These are phyloP conservation scores for Penicillium silybi DNA, from an alignment of 495 filamentous ascomycete genomes.

Conservation along the genomic window DNA sequence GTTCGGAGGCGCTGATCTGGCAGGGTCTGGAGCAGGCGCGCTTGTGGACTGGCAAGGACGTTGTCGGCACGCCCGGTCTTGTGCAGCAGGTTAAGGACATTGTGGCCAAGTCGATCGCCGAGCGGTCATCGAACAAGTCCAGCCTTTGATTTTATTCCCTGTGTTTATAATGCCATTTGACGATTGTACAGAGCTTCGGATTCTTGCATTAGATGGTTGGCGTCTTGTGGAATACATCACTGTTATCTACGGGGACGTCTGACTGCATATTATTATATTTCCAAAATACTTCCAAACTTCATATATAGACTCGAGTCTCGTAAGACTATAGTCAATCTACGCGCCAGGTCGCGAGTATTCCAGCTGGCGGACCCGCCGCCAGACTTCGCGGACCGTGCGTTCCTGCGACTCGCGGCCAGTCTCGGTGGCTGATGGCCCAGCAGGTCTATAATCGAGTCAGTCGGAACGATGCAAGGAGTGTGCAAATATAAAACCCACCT, in stretches of 20 bases:
- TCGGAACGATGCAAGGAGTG: not conserved
- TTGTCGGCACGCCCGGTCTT: conserved; percentile 48
- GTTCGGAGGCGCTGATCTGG: conserved; percentile 69
- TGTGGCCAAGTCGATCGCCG: conserved; percentile 41
- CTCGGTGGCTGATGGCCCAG: conserved; percentile 55
- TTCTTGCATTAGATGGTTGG: conserved; percentile 25
- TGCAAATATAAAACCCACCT: conserved; percentile 32
- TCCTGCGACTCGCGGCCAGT: conserved; percentile 61
- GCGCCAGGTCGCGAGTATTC: conserved; percentile 58
- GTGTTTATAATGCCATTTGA: conserved; percentile 12
- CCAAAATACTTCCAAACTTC: not conserved
- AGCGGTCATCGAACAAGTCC: conserved; percentile 26
- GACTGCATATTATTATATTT: not conserved
- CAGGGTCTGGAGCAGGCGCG: conserved; percentile 70
- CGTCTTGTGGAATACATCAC: conserved; percentile 15
- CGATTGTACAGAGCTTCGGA: conserved; percentile 29
- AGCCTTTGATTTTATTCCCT: conserved; percentile 23
- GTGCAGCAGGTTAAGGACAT: conserved; percentile 49
- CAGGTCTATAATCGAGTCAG: conserved; percentile 42
- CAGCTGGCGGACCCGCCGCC: conserved; percentile 57
- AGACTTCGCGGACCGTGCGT: conserved; percentile 63
- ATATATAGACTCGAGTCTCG: not conserved
- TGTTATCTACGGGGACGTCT: conserved; percentile 1
- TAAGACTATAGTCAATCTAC: conserved; percentile 2
- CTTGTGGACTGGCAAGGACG: conserved; percentile 56